Percentiles rank a stretch among this genome's conserved stretches.
Conservation (phyloP, 2,329 filamentous ascomycete species). For the Emergomyces pasteurianus region DNA sequence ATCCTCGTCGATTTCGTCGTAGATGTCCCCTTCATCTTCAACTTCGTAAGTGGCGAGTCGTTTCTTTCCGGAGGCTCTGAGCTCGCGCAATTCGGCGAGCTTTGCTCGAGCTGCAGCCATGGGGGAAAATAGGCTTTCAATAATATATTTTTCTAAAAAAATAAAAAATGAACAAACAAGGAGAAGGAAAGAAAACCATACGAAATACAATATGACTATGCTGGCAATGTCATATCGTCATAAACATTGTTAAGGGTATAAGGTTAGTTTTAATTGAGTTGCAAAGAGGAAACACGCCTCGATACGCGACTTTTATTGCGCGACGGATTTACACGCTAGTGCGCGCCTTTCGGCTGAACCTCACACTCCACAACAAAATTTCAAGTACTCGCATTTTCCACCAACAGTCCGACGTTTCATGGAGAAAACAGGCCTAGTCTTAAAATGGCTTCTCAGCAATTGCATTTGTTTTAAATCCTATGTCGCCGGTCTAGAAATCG, state of each 20-base stretch:
- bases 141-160: not conserved
- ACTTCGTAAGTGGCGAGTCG: constrained; percentile 78
- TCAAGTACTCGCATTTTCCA: not conserved
- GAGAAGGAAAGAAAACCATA: not conserved
- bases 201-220: not conserved
- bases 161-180: not conserved
- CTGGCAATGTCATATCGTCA: not conserved
- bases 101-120: constrained; percentile 12
- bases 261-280: not conserved
- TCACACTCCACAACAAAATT: not conserved
- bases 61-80: constrained; percentile 84
- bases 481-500: not conserved
- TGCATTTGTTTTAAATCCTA: not conserved
- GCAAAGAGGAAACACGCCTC: not conserved
- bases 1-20: constrained; percentile 94
- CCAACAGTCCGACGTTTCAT: not conserved
- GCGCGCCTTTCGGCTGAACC: not conserved
- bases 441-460: not conserved
- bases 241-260: not conserved
- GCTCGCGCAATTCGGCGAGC: constrained; percentile 64
- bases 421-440: not conserved
- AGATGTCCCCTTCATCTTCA: constrained; percentile 70
- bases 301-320: not conserved
- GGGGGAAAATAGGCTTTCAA: not conserved
- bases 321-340: not conserved